phyloP scores from a whole-genome alignment of 129 eudicot genomes.

The Helianthus annuus region DNA sequence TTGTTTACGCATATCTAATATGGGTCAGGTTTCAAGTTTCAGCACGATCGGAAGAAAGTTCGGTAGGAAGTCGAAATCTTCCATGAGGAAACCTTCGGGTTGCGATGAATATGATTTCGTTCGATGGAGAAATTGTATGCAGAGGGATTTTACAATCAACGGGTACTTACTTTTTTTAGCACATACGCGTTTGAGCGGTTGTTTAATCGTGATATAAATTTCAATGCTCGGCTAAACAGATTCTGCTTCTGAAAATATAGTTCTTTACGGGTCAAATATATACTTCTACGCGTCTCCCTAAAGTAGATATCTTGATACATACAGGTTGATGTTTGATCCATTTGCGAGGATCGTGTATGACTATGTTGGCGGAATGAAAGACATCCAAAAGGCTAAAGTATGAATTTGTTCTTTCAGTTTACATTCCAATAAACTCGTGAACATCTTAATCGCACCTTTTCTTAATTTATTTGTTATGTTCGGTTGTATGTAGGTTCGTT shows the following conservation, averaged over 20 bases:
- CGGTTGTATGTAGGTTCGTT: constrained; percentile 45
- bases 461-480: constrained; percentile 16
- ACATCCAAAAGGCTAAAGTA: constrained; percentile 61
- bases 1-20: constrained; percentile 19
- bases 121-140: constrained; percentile 70
- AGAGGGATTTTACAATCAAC: constrained; percentile 63
- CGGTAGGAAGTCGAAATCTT: constrained; percentile 35
- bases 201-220: background rate
- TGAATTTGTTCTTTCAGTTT: constrained; percentile 28
- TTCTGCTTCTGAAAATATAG: background rate
- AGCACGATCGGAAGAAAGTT: constrained; percentile 49
- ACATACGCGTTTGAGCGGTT: constrained; percentile 21
- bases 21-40: constrained; percentile 68
- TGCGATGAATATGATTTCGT: constrained; percentile 47
- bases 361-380: constrained; percentile 70
- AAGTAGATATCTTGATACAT: constrained; percentile 13
- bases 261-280: background rate
- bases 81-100: constrained; percentile 37
- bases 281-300: too few relatives aligned
- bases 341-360: constrained; percentile 60
- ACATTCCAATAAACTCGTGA: constrained; percentile 7
- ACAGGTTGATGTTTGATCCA: constrained; percentile 74
- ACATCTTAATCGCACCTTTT: background rate
- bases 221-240: background rate
- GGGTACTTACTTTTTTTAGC: constrained; percentile 45